Evolutionary conservation across 2,329 filamentous ascomycete species (phyloP).

Genomic region (Coniochaeta hoffmannii): DNA sequence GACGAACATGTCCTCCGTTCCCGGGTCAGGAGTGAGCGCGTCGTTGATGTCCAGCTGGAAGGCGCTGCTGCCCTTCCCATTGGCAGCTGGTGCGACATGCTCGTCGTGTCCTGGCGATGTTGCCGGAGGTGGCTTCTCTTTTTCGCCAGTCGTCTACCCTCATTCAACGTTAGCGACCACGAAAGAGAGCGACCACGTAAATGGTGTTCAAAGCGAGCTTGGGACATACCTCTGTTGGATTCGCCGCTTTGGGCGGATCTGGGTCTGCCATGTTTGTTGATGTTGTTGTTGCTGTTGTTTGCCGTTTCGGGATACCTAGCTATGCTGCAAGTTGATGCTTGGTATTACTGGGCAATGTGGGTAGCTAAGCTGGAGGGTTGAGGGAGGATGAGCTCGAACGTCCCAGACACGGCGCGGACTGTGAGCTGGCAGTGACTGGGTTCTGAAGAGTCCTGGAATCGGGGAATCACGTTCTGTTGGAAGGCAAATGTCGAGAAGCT

Average conservation of each 20-base stretch:
- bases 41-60: constrained; percentile 32
- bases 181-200: no score
- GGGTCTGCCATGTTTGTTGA: background rate
- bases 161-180: no score
- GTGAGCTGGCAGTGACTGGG: background rate
- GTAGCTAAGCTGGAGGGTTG: no score
- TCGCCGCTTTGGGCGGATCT: background rate
- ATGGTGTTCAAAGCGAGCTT: no score
- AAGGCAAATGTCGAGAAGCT: background rate
- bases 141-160: background rate
- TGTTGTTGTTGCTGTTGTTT: background rate
- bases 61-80: background rate
- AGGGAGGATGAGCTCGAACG: background rate
- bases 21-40: constrained; percentile 61
- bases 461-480: background rate
- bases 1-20: constrained; percentile 62
- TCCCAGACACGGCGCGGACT: background rate
- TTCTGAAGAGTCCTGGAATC: background rate
- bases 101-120: background rate
- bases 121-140: background rate
- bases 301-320: background rate
- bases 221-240: background rate
- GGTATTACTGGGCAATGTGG: background rate
- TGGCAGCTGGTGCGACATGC: background rate
- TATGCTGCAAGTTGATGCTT: background rate